Conservation (phyloP, 768 basidiomycete genomes). For the Pleurotus giganteus region DNA sequence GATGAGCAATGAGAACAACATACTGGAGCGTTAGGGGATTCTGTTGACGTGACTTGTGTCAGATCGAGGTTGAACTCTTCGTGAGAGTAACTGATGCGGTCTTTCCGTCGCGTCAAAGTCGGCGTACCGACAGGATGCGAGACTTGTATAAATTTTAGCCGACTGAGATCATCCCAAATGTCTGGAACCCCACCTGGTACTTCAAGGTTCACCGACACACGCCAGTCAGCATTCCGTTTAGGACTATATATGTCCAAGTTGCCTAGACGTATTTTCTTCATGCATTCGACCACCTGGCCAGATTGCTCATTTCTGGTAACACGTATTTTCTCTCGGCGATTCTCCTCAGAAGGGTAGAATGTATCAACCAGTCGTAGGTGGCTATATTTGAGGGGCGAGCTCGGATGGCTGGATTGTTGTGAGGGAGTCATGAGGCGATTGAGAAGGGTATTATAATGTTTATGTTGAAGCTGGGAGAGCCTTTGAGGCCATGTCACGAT, state of each 20-base stretch:
- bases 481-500: conserved; percentile 12
- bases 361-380: conserved; percentile 80
- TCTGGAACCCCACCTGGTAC: conserved; percentile 61
- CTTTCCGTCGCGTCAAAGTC: conserved; percentile 70
- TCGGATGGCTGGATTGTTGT: conserved; percentile 41
- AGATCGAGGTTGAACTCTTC: conserved; percentile 93
- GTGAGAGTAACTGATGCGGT: conserved; percentile 90
- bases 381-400: conserved; percentile 65
- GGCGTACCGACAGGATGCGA: conserved; percentile 63
- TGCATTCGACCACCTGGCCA: conserved; percentile 57
- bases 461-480: conserved; percentile 70
- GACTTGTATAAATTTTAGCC: conserved; percentile 36
- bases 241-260: conserved; percentile 88
- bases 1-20: conserved; percentile 20
- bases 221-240: conserved; percentile 82
- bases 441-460: conserved; percentile 81
- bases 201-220: conserved; percentile 92
- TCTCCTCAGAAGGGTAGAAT: conserved; percentile 58
- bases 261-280: conserved; percentile 80
- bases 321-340: conserved; percentile 62
- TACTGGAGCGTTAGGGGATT: conserved; percentile 49
- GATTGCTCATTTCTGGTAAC: conserved; percentile 83
- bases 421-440: conserved; percentile 73
- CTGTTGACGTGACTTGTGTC: conserved; percentile 78
- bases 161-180: background rate